A percentile compares a stretch with the other conserved stretches of the same genome.
These are phyloP conservation scores for Solanum medicagineum DNA, from an alignment of 257 asterid genomes.

Conservation along the genomic window DNA sequence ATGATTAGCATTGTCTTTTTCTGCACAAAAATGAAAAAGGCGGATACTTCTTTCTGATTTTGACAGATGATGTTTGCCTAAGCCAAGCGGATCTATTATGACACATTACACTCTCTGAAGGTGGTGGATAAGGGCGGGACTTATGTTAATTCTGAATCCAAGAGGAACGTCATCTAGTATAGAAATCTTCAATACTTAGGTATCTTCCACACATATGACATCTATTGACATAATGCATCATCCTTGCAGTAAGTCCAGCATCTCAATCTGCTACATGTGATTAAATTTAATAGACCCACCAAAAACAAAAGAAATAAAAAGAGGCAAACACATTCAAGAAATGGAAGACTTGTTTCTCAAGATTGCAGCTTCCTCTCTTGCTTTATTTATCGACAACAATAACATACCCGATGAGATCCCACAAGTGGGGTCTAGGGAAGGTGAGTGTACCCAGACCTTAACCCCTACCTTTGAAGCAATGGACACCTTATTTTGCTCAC, in stretches of 20 bases:
- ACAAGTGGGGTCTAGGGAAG: not conserved
- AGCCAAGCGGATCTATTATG: not conserved
- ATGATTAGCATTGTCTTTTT: not conserved
- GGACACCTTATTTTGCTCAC: not conserved
- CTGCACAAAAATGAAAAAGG: not conserved
- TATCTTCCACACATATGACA: not conserved
- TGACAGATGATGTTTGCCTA: not conserved
- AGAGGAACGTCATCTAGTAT: not conserved
- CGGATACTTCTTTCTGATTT: not conserved
- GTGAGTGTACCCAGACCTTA: not conserved
- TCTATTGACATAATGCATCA: not conserved
- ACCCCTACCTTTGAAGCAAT: not conserved
- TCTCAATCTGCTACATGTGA: not conserved
- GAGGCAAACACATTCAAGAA: not conserved
- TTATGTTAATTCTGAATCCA: not conserved
- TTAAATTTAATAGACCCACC: not conserved
- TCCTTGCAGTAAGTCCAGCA: not conserved
- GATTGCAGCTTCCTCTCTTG: not conserved
- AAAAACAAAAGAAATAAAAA: not conserved
- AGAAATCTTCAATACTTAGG: not conserved
- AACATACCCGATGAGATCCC: no score
- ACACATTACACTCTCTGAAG: not conserved
- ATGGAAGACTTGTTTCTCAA: not conserved
- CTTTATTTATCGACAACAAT: no score
- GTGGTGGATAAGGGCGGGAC: not conserved